Evolutionary conservation across 164 flowering plant species (phyloP), one percentile per base, ranked within the genome.

Genomic region (Vitis rupestris): DNA sequence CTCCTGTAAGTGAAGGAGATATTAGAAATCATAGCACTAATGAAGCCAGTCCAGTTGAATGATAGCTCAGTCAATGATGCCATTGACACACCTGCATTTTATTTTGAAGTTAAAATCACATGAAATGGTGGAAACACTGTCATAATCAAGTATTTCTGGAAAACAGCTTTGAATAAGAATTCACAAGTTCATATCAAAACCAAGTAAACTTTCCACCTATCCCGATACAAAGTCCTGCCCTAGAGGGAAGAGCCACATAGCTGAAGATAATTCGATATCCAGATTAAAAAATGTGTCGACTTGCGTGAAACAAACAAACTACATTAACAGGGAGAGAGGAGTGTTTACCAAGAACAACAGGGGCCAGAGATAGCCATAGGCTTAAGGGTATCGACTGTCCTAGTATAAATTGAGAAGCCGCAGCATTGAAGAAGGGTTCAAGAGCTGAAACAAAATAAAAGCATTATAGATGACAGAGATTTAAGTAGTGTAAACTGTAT

Each of bases 341-440:
- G 12, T 61, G 31, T 68, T 23, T 59, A 85, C 89, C 89, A 70
- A 92, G 47, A 60, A 92, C 95, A 64, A 92, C 95, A 44, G 99
- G 99, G 69, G 90, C 89, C 65, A 94, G 83, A 52, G 99, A 91
- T 11, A 92, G 86, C 98, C 99, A 94, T 9, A 94, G 79, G 29
- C 93, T 73, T 2, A 87, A 0, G 3, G 97, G 99, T 47, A 94
- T 90, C 55, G 70, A 60, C 56, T 92, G 98, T 50, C 99, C 99
- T 17, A 94, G 87, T 12, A 94, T 70, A 78, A 94, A 94, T n/a
- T 94, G 97, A 67, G 99, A 92, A 76, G 99, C 99, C 72, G 96
- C 83, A 70, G 99, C 99, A 79, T 92, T 92, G 88, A 94, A 94
- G 93, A 92, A 94, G 23, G 97, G 98, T 84, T 94, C 97, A 52